Conservation (phyloP, 164 flowering plant genomes). For the Santalum album region DNA sequence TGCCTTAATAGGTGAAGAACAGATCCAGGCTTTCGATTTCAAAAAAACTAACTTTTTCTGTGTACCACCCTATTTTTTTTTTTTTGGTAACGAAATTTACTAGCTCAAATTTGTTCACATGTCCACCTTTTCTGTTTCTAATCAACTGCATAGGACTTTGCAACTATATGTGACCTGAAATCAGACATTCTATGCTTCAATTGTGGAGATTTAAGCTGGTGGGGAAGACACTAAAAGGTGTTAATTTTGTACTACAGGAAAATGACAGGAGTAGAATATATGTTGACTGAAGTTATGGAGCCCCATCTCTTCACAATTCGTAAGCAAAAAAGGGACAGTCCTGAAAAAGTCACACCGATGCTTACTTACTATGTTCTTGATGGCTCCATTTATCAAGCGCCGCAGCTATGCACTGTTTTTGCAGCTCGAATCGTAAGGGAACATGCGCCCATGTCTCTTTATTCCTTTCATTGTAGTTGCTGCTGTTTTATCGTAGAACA, state of each 20-base stretch:
- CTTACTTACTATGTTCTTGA: slow-evolving; percentile 84
- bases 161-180: no score
- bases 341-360: slow-evolving; percentile 92
- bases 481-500: background rate
- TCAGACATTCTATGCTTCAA: no score
- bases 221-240: no score
- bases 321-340: slow-evolving; percentile 91
- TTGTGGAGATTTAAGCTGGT: no score
- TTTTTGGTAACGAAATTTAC: no score
- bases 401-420: slow-evolving; percentile 89
- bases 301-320: slow-evolving; percentile 83
- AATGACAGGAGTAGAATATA: slow-evolving; percentile 80
- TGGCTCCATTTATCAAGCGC: slow-evolving; percentile 96
- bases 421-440: slow-evolving; percentile 81
- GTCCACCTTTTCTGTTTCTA: no score
- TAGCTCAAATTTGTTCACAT: no score
- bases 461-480: background rate
- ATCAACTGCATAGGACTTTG: no score
- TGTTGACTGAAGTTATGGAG: slow-evolving; percentile 79
- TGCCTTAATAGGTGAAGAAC: no score
- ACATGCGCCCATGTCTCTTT: background rate
- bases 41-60: no score
- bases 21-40: no score
- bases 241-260: slow-evolving; percentile 39
- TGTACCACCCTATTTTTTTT: no score